Percentiles rank a stretch among this genome's conserved stretches.
Evolutionary conservation across 2,329 filamentous ascomycete genomes (phyloP).

Genomic region (Hypomyces perniciosus): DNA sequence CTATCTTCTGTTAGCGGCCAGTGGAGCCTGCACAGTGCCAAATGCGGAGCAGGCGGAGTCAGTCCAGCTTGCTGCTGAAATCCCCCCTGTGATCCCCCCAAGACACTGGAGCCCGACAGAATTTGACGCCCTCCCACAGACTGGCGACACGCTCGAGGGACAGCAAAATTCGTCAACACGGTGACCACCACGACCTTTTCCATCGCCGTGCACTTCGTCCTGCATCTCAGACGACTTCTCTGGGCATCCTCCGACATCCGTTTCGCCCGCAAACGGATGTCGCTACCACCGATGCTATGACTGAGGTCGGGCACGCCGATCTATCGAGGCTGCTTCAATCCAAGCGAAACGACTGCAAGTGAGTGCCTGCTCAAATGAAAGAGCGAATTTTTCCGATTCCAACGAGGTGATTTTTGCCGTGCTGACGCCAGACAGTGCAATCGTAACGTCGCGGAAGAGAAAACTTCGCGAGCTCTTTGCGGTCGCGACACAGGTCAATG

Average conservation of each 20-base stretch:
- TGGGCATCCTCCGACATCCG: slow-evolving; percentile 38
- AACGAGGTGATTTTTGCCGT: slow-evolving; percentile 38
- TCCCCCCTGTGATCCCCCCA: slow-evolving; percentile 11
- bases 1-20: slow-evolving; percentile 11
- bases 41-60: background rate
- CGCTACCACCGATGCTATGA: slow-evolving; percentile 63
- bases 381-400: slow-evolving; percentile 45
- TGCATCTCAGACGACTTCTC: slow-evolving; percentile 25
- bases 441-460: slow-evolving; percentile 79
- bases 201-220: slow-evolving; percentile 24
- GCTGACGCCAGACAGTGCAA: slow-evolving; percentile 52
- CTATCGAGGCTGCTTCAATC: slow-evolving; percentile 60
- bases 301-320: slow-evolving; percentile 62
- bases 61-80: slow-evolving; percentile 6
- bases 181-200: slow-evolving; percentile 22
- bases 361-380: slow-evolving; percentile 38
- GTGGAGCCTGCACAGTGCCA: slow-evolving; percentile 8
- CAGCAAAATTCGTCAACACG: slow-evolving; percentile 28
- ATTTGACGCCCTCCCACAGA: slow-evolving; percentile 28
- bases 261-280: slow-evolving; percentile 65
- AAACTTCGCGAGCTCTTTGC: slow-evolving; percentile 84
- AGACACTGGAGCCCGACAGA: slow-evolving; percentile 24
- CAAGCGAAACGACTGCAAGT: slow-evolving; percentile 59
- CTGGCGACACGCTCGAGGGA: slow-evolving; percentile 23
- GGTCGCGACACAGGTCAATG: slow-evolving; percentile 64